Evolutionary conservation across 78 protist species (phyloP).

Genomic region (Speleostelium caveatum): DNA sequence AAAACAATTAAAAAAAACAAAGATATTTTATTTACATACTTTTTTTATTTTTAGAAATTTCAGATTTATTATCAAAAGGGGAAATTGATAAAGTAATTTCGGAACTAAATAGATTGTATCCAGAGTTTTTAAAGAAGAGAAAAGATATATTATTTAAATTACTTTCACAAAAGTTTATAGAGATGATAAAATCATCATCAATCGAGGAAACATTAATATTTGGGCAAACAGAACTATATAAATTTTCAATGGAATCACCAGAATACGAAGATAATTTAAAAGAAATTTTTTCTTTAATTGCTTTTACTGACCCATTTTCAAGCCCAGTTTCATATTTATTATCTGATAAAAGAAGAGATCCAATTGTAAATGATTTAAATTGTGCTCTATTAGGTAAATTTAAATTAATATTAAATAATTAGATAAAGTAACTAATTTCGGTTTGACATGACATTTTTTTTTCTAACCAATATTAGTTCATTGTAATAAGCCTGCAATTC

Average conservation of each 20-base stretch:
- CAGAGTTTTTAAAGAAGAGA: slow-evolving; percentile 24
- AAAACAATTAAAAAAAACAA: not conserved
- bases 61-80: slow-evolving; percentile 60
- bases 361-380: slow-evolving; percentile 77
- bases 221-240: slow-evolving; percentile 9
- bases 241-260: not conserved
- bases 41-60: slow-evolving; percentile 37
- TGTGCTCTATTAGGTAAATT: slow-evolving; percentile 61
- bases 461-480: not conserved
- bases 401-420: not conserved
- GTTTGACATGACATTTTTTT: not conserved
- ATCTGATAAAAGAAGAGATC: slow-evolving; percentile 54
- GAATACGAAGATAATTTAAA: slow-evolving; percentile 22
- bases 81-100: slow-evolving; percentile 69
- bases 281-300: slow-evolving; percentile 78
- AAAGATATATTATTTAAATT: slow-evolving; percentile 57
- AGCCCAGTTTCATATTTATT: slow-evolving; percentile 69
- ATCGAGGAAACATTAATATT: slow-evolving; percentile 59
- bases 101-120: slow-evolving; percentile 48
- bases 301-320: slow-evolving; percentile 77
- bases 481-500: slow-evolving; percentile 64
- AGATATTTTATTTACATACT: not conserved
- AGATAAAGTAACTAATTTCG: not conserved
- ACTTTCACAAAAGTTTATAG: slow-evolving; percentile 73
- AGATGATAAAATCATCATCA: slow-evolving; percentile 68